These are phyloP conservation scores for Colletotrichum sojae DNA, from an alignment of 2,329 filamentous ascomycete species.

Conservation along the genomic window DNA sequence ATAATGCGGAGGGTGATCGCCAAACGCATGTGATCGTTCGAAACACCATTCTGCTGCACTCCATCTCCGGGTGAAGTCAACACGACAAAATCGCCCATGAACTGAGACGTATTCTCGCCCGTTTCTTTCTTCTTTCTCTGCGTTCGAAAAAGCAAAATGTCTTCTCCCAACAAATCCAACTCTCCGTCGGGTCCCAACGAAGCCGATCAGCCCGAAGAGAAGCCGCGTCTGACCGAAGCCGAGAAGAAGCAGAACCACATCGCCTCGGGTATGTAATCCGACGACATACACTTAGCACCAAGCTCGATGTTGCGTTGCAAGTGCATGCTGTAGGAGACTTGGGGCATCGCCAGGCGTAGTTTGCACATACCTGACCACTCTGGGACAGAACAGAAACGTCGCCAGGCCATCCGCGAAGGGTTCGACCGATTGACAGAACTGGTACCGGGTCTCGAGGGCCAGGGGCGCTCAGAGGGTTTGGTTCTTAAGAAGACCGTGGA, in stretches of 20 bases:
- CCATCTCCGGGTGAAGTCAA: not conserved
- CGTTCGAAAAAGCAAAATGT: constrained; percentile 25
- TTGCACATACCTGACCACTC: not conserved
- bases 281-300: not conserved
- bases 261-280: constrained; percentile 59
- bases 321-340: not conserved
- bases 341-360: not conserved
- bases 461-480: constrained; percentile 86
- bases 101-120: not conserved
- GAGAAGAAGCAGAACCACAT: constrained; percentile 71
- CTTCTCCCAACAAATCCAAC: constrained; percentile 40
- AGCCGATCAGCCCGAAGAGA: constrained; percentile 56
- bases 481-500: constrained; percentile 82
- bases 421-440: constrained; percentile 86
- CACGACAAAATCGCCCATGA: not conserved
- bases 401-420: constrained; percentile 81
- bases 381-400: constrained; percentile 58
- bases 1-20: constrained; percentile 6
- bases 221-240: constrained; percentile 66
- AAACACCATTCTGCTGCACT: constrained; percentile 22
- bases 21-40: constrained; percentile 37
- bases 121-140: not conserved
- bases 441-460: constrained; percentile 85
- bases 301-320: not conserved
- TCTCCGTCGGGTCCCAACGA: constrained; percentile 35